Evolutionary conservation across 768 basidiomycete genomes (phyloP).

Genomic region (Paxillus ammoniavirescens): DNA sequence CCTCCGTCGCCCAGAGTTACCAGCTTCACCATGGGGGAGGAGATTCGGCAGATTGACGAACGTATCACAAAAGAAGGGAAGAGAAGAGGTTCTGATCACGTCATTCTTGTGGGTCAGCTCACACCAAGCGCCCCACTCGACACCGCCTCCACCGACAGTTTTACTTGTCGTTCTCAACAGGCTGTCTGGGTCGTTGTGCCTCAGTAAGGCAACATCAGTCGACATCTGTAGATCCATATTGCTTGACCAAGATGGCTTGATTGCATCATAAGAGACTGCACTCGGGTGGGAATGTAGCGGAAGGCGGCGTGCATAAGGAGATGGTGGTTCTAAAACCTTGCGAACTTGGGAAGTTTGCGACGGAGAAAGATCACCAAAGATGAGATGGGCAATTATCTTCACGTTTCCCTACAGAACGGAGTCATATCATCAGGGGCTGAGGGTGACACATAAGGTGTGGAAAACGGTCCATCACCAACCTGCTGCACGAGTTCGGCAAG

Average conservation of each 20-base stretch:
- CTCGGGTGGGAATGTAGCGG: conserved; percentile 58
- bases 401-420: conserved; percentile 36
- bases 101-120: conserved; percentile 46
- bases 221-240: conserved; percentile 34
- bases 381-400: conserved; percentile 52
- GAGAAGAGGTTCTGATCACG: conserved; percentile 43
- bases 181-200: conserved; percentile 39
- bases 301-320: conserved; percentile 56
- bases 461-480: conserved; percentile 32
- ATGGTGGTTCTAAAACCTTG: conserved; percentile 44
- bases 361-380: conserved; percentile 50
- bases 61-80: conserved; percentile 59
- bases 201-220: conserved; percentile 39
- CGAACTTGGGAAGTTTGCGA: conserved; percentile 14
- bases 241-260: conserved; percentile 36
- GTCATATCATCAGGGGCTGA: background rate
- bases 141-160: conserved; percentile 51
- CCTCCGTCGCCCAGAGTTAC: conserved; percentile 14
- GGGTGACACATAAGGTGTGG: conserved; percentile 1
- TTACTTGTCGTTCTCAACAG: conserved; percentile 36
- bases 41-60: conserved; percentile 45
- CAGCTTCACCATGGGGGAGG: conserved; percentile 46
- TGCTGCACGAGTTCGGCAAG: conserved; percentile 57
- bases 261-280: conserved; percentile 23
- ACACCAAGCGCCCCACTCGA: conserved; percentile 58